These are phyloP conservation scores for Talaromyces adpressus DNA, from an alignment of 495 filamentous ascomycete species.

Conservation along the genomic window DNA sequence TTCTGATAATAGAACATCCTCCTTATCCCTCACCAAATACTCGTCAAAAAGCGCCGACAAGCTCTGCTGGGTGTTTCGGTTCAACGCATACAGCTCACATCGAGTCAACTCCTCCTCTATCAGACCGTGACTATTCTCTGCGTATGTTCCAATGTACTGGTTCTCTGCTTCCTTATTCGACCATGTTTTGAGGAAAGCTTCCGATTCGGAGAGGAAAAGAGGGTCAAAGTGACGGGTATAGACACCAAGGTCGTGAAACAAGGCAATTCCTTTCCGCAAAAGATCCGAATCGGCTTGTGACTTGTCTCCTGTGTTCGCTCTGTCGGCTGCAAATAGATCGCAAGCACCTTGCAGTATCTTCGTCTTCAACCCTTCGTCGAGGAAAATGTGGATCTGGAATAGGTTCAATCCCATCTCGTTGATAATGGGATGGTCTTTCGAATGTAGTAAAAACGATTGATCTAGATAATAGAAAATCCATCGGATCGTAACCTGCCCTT, in stretches of 20 bases:
- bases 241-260: constrained; percentile 73
- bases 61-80: constrained; percentile 70
- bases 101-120: constrained; percentile 63
- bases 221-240: constrained; percentile 79
- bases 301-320: constrained; percentile 38
- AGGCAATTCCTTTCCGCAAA: constrained; percentile 63
- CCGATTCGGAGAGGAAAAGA: constrained; percentile 57
- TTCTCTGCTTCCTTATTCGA: constrained; percentile 51
- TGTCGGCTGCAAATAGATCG: constrained; percentile 66
- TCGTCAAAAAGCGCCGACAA: constrained; percentile 64
- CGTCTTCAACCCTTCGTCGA: constrained; percentile 41
- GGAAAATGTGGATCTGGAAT: constrained; percentile 50
- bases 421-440: constrained; percentile 48
- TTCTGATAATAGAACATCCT: constrained; percentile 52
- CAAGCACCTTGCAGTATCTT: constrained; percentile 66
- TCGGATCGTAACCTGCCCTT: constrained; percentile 58
- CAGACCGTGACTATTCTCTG: constrained; percentile 55
- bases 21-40: constrained; percentile 54
- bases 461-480: constrained; percentile 91
- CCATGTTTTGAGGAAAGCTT: constrained; percentile 56
- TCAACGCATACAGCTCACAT: constrained; percentile 73
- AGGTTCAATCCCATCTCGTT: constrained; percentile 50
- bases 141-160: constrained; percentile 59
- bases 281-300: constrained; percentile 40
- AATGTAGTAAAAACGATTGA: constrained; percentile 74